phyloP scores from a whole-genome alignment of 495 filamentous ascomycete species.

The Collariella sp. region DNA sequence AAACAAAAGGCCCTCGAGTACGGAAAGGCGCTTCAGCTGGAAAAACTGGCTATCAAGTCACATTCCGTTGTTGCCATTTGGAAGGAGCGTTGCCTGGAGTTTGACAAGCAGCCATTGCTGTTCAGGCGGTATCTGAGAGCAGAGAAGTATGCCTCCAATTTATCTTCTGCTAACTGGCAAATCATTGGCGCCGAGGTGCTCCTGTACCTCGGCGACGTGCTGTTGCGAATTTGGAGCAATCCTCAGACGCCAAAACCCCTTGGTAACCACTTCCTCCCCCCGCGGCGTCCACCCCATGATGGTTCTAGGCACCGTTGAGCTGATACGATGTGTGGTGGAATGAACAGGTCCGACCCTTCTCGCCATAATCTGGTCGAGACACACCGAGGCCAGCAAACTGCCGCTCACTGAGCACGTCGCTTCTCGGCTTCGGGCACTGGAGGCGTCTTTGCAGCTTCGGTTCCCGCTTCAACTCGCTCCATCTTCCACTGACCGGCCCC shows the following conservation, averaged over 20 bases:
- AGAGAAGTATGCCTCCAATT: constrained; percentile 33
- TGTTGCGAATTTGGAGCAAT: constrained; percentile 24
- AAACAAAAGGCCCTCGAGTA: constrained; percentile 16
- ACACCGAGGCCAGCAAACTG: neutral
- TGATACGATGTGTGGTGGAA: neutral
- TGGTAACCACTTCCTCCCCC: neutral
- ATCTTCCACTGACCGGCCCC: neutral
- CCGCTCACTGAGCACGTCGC: constrained; percentile 6
- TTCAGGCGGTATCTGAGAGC: constrained; percentile 36
- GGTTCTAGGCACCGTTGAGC: neutral
- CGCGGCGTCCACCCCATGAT: too few species aligned
- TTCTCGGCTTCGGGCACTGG: constrained; percentile 1
- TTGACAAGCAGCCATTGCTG: constrained; percentile 25
- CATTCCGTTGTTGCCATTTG: constrained; percentile 15
- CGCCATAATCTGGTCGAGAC: constrained; percentile 14
- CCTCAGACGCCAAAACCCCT: neutral
- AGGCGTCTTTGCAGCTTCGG: constrained; percentile 1
- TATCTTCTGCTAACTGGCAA: constrained; percentile 23
- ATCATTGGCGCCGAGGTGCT: constrained; percentile 37
- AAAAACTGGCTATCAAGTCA: constrained; percentile 14
- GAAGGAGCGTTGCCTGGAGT: constrained; percentile 15
- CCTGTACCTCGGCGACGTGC: constrained; percentile 38
- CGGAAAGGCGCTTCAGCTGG: constrained; percentile 20
- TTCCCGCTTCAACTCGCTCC: neutral
- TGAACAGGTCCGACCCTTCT: constrained; percentile 1